Percentiles rank a stretch among this genome's conserved stretches.
These are phyloP conservation scores for Solanum hybrid DNA, from an alignment of 305 asterid genomes.

Conservation along the genomic window DNA sequence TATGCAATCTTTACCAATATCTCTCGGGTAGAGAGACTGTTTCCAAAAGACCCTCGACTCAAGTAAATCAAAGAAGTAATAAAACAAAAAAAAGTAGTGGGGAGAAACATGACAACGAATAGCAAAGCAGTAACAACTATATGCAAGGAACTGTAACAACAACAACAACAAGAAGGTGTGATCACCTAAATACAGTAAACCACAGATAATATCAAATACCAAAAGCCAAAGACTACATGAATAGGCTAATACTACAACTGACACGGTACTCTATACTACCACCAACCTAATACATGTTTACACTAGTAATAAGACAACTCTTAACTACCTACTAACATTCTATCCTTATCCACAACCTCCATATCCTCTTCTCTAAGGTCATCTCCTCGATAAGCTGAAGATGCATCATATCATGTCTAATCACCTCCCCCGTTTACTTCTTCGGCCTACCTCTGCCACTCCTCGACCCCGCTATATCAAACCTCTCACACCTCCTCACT, in stretches of 20 bases:
- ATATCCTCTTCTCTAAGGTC: neutral
- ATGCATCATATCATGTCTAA: neutral
- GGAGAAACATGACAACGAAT: neutral
- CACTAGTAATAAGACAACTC: neutral
- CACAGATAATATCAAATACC: neutral
- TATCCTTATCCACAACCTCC: neutral
- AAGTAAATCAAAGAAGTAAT: neutral
- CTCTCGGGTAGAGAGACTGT: neutral
- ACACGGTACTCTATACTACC: neutral
- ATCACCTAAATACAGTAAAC: neutral
- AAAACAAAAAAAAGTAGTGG: neutral
- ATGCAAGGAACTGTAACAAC: neutral
- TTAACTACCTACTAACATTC: neutral
- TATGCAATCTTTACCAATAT: neutral
- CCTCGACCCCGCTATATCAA: neutral
- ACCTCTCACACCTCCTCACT: neutral
- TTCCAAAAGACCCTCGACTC: neutral
- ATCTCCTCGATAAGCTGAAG: neutral
- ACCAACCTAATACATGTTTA: neutral
- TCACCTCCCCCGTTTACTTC: neutral
- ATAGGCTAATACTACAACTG: neutral
- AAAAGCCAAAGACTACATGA: neutral
- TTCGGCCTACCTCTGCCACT: neutral
- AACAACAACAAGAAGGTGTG: neutral
- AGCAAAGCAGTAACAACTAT: neutral